Conservation (phyloP, 2,329 filamentous ascomycete species). For the Exutisphaerella laricina region DNA sequence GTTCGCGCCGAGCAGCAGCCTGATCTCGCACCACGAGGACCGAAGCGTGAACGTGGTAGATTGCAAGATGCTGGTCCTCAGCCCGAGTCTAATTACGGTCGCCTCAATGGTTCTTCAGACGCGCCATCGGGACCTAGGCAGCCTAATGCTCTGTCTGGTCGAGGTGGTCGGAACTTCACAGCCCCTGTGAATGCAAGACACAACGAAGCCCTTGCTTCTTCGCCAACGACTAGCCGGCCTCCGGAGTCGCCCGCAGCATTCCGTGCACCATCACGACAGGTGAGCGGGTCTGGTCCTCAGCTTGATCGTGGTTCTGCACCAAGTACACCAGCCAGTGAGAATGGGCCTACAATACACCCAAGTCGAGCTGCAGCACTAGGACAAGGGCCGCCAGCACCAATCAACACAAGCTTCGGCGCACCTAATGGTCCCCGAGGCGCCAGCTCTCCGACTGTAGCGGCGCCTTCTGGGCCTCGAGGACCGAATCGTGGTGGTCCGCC, state of each 20-base stretch:
- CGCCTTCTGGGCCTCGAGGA: conserved; percentile 28
- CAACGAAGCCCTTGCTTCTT: conserved; percentile 19
- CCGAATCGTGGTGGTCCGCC: conserved; percentile 17
- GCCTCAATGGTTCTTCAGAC: conserved; percentile 45
- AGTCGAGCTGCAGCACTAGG: conserved; percentile 25
- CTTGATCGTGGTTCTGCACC: conserved; percentile 24
- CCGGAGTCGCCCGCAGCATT: conserved; percentile 21
- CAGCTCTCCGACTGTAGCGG: conserved; percentile 27
- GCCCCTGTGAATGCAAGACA: conserved; percentile 21
- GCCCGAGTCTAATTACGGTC: conserved; percentile 46
- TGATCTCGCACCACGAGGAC: conserved; percentile 47
- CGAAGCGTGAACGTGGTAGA: conserved; percentile 49
- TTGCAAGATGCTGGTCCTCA: conserved; percentile 37
- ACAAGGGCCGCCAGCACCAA: conserved; percentile 20
- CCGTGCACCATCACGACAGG: conserved; percentile 16
- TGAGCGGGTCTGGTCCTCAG: conserved; percentile 12
- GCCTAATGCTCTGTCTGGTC: conserved; percentile 35
- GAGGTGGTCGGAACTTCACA: conserved; percentile 38
- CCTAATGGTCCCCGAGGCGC: conserved; percentile 21
- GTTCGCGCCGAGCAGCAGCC: conserved; percentile 29
- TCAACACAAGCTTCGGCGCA: conserved; percentile 24
- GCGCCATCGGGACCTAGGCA: conserved; percentile 52
- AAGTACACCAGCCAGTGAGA: conserved; percentile 25
- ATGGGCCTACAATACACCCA: conserved; percentile 27
- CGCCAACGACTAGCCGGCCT: conserved; percentile 23